Percentiles rank a stretch among this genome's conserved stretches.
These are phyloP conservation scores for Elsinoe necatrix DNA, from an alignment of 2,329 filamentous ascomycete genomes.

Conservation along the genomic window DNA sequence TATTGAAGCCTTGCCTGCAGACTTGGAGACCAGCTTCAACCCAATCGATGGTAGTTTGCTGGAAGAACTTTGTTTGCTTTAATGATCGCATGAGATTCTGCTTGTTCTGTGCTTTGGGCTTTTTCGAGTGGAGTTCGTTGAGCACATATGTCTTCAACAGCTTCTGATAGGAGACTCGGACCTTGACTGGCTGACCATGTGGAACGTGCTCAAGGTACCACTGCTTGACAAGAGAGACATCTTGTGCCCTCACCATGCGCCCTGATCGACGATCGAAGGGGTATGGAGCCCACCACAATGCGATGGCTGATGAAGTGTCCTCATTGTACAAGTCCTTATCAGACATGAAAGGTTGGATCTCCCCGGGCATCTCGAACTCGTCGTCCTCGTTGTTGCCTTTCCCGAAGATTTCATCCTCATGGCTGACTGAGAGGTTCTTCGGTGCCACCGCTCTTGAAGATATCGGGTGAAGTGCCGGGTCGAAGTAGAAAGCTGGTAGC, in stretches of 20 bases:
- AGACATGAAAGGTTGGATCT: constrained; percentile 77
- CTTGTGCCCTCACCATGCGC: constrained; percentile 91
- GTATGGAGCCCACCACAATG: constrained; percentile 96
- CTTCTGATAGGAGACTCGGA: constrained; percentile 97
- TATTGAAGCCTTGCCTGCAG: constrained; percentile 97
- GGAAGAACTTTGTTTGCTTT: constrained; percentile 98
- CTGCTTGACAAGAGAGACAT: constrained; percentile 93
- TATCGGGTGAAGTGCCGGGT: constrained; percentile 95
- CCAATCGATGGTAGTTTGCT: constrained; percentile 98
- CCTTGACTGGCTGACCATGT: constrained; percentile 84
- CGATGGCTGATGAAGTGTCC: constrained; percentile 83
- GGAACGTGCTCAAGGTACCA: constrained; percentile 98
- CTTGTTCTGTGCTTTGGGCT: constrained; percentile 89
- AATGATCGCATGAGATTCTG: constrained; percentile 83
- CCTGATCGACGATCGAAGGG: constrained; percentile 92
- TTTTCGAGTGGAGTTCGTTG: constrained; percentile 93
- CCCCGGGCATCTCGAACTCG: constrained; percentile 66
- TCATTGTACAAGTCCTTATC: constrained; percentile 84
- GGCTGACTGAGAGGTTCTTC: constrained; percentile 84
- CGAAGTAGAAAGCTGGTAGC: constrained; percentile 93
- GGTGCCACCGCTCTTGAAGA: constrained; percentile 89
- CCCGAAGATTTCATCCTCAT: constrained; percentile 92
- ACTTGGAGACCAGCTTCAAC: constrained; percentile 97
- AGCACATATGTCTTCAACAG: constrained; percentile 91
- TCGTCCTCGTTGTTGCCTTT: constrained; percentile 63